phyloP scores from a whole-genome alignment of 2,329 filamentous ascomycete species.

The Ceratocystis destructans region DNA sequence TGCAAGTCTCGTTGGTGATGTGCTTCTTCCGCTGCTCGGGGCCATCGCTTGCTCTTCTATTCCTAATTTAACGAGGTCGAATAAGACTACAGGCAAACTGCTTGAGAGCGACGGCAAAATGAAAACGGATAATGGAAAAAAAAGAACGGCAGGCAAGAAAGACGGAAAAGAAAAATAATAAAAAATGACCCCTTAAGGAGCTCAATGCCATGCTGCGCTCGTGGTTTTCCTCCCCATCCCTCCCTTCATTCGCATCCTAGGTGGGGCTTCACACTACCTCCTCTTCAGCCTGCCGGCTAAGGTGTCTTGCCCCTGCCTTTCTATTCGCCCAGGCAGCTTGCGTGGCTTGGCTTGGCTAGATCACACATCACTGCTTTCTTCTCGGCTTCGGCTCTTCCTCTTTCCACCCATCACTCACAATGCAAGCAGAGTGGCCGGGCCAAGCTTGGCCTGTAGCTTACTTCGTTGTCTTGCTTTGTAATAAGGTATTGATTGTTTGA shows the following conservation, averaged over 20 bases:
- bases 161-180: background rate
- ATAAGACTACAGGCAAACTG: background rate
- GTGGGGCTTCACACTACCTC: background rate
- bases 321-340: background rate
- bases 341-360: constrained; percentile 4
- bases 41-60: background rate
- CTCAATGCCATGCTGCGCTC: background rate
- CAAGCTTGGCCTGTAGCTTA: background rate
- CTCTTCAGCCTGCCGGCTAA: background rate
- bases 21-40: background rate
- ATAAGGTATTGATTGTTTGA: background rate
- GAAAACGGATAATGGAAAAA: too few species aligned
- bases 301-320: background rate
- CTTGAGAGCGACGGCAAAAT: too few species aligned
- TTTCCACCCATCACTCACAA: background rate
- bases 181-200: background rate
- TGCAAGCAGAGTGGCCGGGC: background rate
- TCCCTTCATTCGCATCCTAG: background rate
- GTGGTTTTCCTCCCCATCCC: background rate
- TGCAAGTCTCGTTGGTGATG: background rate
- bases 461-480: background rate
- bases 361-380: background rate
- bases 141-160: background rate
- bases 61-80: background rate
- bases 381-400: background rate